phyloP scores from a whole-genome alignment of 352 stramenopile genomes.

The Pythium phragmitis region DNA sequence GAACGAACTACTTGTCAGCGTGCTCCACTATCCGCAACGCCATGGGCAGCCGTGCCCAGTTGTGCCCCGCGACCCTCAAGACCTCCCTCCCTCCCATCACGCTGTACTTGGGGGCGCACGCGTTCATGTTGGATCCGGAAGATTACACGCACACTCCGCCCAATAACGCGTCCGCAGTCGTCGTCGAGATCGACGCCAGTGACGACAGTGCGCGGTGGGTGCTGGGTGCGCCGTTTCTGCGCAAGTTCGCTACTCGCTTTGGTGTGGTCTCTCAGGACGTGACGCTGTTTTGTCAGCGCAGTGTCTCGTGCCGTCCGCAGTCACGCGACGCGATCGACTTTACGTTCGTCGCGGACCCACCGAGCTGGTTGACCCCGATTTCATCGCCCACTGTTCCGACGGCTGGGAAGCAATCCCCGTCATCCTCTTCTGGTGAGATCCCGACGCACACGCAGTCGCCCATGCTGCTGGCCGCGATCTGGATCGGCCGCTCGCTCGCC shows the following conservation, averaged over 20 bases:
- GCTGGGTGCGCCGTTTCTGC: constrained; percentile 12
- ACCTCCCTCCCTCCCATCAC: constrained; percentile 6
- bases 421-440: neutral
- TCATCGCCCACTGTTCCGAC: neutral
- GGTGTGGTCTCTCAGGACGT: neutral
- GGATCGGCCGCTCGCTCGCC: neutral
- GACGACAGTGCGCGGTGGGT: neutral
- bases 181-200: constrained; percentile 12
- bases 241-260: constrained; percentile 16
- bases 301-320: constrained; percentile 1
- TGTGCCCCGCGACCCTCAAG: neutral
- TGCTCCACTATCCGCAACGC: neutral
- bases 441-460: neutral
- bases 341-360: neutral
- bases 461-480: constrained; percentile 1
- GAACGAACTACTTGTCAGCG: neutral
- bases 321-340: neutral
- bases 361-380: neutral
- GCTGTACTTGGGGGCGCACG: constrained; percentile 2
- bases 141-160: constrained; percentile 13
- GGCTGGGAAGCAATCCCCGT: no score
- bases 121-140: constrained; percentile 9
- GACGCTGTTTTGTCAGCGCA: neutral
- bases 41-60: neutral
- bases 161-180: neutral